Evolutionary conservation across 2,329 filamentous ascomycete genomes (phyloP).

Genomic region (Botryotinia globosa): DNA sequence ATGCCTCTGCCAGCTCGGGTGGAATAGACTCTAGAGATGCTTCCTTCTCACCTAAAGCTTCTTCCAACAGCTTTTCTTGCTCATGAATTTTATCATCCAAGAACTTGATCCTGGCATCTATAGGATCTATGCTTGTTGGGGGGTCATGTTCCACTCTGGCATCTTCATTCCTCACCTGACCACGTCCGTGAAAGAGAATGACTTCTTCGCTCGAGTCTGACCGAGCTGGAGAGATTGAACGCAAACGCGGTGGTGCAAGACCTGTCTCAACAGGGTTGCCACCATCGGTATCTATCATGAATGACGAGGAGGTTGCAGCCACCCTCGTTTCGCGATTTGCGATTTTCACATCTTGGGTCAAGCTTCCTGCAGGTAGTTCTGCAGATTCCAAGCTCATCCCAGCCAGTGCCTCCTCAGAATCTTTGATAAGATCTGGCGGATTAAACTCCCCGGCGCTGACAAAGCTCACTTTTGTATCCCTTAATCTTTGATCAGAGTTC

Average conservation of each 20-base stretch:
- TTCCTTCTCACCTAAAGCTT: conserved; percentile 31
- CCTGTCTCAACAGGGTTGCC: conserved; percentile 35
- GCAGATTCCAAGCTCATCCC: conserved; percentile 27
- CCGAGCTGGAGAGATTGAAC: conserved; percentile 39
- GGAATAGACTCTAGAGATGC: conserved; percentile 13
- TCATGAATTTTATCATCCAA: conserved; percentile 36
- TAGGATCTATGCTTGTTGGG: conserved; percentile 18
- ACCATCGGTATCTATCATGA: conserved; percentile 41
- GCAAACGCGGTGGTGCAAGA: conserved; percentile 35
- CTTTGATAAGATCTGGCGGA: conserved; percentile 31
- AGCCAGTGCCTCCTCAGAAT: conserved; percentile 35
- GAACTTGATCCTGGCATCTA: conserved; percentile 34
- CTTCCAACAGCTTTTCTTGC: conserved; percentile 30
- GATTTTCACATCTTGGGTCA: conserved; percentile 10
- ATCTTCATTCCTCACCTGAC: conserved; percentile 18
- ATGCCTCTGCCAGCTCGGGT: conserved; percentile 5
- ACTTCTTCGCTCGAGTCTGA: conserved; percentile 71
- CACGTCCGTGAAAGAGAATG: conserved; percentile 62
- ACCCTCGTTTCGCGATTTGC: conserved; percentile 16
- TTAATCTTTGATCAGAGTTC: conserved; percentile 49
- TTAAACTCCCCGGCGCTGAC: conserved; percentile 55
- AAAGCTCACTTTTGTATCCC: conserved; percentile 56
- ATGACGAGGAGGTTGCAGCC: conserved; percentile 23
- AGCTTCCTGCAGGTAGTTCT: conserved; percentile 5
- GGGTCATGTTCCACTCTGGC: not conserved